Evolutionary conservation across 495 filamentous ascomycete species (phyloP), one percentile per base, ranked within the genome.

Genomic region (Lasiosphaeriaceae sp.): DNA sequence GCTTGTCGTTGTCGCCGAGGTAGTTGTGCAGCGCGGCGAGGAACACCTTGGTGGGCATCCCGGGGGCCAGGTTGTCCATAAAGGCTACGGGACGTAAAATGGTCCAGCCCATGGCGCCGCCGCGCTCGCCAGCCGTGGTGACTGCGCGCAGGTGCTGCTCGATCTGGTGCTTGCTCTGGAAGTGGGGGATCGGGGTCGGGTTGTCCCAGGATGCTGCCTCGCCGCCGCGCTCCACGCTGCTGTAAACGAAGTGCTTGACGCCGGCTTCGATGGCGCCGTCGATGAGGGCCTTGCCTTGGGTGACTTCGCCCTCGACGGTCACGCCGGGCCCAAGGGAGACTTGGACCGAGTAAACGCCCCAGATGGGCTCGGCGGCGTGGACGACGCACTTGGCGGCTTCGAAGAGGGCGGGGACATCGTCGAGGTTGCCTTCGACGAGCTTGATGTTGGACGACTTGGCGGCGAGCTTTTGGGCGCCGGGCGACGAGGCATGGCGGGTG

Each of bases 161-260:
- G 59, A 90, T 86, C 1, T 78, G 61, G 59, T 86, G 75, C 67
- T 91, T 90, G 70, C 65, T 74, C 53, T 78, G 76, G 66, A 90
- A 90, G 62, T 90, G 87, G 24, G 85, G 83, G 44, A 90, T 74
- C 0, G 76, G 66, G 0, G 88, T 90, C 6, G 78, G 71, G 56
- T 82, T 86, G 8, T 72, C 60, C 58, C 78, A 78, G 23, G 80
- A 85, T 0, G 65, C 66, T 4, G 75, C 71, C 16, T 75, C 71
- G 24, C 86, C 87, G 44, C 86, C 86, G 3, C 88, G 84, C 61
- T 90, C 88, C 7, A 89, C 85, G 47, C 79, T 83, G 41, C 74
- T 79, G 71, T 89, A 90, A 9, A 92, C 82, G 64, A 91, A 88
- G 61, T 84, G 78, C 53, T 76, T 72, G 53, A 90, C 83, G 17